phyloP scores from a whole-genome alignment of 23 red algal species.

The Cyanidiococcus yangmingshanensis region DNA sequence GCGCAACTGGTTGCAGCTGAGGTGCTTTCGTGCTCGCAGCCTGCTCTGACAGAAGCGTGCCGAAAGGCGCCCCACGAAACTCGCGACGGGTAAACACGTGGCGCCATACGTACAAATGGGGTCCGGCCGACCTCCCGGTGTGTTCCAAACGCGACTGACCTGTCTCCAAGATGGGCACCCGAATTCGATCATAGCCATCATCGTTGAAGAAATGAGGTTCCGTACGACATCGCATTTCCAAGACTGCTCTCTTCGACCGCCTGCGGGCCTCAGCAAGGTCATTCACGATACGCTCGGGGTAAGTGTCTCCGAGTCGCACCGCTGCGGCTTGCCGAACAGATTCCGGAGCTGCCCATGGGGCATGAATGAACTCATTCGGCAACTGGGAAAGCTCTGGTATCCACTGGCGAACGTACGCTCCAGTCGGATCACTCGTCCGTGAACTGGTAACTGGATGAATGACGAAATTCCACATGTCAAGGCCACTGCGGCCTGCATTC shows the following conservation, averaged over 20 bases:
- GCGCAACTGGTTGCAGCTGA: not conserved
- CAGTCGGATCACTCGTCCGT: not conserved
- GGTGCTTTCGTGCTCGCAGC: not conserved
- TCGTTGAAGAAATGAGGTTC: not conserved
- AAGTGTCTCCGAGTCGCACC: not conserved
- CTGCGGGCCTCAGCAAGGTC: not conserved
- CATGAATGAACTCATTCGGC: not conserved
- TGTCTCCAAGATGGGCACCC: not conserved
- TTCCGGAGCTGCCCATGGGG: not conserved
- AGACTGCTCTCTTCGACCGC: not conserved
- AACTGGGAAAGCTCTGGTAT: not conserved
- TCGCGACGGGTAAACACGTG: not conserved
- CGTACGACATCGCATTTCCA: not conserved
- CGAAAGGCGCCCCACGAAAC: not conserved
- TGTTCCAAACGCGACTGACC: not conserved
- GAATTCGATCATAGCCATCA: not conserved
- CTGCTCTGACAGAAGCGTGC: not conserved
- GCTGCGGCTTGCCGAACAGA: not conserved
- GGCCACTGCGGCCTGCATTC: slow-evolving; percentile 3
- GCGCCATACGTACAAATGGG: not conserved
- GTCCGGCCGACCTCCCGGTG: not conserved
- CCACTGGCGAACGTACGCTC: slow-evolving; percentile 13
- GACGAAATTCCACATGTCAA: slow-evolving; percentile 17
- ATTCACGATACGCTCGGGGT: not conserved
- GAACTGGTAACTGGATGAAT: not conserved